Evolutionary conservation across 805 yeast genomes (phyloP), one percentile per base, ranked within the genome.

Genomic region (Saccharomycopsis lassenensis): DNA sequence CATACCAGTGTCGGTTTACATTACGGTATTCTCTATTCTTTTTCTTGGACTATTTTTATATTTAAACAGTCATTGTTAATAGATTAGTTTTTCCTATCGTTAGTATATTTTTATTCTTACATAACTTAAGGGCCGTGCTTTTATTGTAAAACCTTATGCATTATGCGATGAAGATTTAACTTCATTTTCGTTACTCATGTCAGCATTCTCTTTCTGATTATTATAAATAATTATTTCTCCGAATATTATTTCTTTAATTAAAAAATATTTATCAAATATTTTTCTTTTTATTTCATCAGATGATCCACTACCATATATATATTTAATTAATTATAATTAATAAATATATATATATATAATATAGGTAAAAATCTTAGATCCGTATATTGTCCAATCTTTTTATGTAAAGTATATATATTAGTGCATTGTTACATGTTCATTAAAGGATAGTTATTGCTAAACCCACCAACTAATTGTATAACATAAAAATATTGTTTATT

Each of bases 111-210:
- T 29, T 39, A 39, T 29, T 33, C 31, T 42, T 23, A 32, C 35
- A 35, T 36, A 39, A 39, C 40, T 49, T 49, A 48, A 41, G 48
- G 46, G 48, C 49, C 49, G 52, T 47, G 14, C 42, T 45, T 49
- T 48, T 43, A 32, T 44, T 33, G 33, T 48, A 36, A 46, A 43
- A 45, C 48, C 48, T 48, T 41, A 48, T 45, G 47, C 34, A 37
- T 46, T 40, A 41, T 42, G 45, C 43, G 49, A 44, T 46, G 40
- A 34, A 43, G 46, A 30, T 49, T 41, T 25, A 29, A 36, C 44
- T 40, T 36, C 40, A 46, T 45, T 43, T 41, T 41, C 51, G 48
- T 48, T 49, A 49, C 52, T 49, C 50, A 48, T 48, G 52, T 46
- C 44, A 49, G 50, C 52, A 49, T 49, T 48, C 46, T 46, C 47